Conservation (phyloP, 2,329 filamentous ascomycete species). For the Exutisphaerella laricina region DNA sequence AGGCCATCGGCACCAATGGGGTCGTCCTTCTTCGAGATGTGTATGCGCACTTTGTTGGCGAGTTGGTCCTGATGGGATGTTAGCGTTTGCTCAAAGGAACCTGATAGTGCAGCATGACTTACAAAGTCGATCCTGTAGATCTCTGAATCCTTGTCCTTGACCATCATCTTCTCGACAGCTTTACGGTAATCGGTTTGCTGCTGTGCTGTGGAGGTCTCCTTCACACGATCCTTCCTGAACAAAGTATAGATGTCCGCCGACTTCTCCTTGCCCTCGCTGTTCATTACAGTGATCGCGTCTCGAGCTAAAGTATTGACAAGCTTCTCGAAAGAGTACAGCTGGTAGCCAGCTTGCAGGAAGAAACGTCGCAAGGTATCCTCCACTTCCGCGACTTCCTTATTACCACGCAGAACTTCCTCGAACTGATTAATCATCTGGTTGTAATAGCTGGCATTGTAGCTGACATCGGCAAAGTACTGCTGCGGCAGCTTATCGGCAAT, state of each 20-base stretch:
- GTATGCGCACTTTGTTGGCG: constrained; percentile 63
- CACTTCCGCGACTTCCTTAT: constrained; percentile 74
- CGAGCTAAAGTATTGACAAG: constrained; percentile 76
- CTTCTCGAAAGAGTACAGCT: constrained; percentile 87
- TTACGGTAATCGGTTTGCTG: constrained; percentile 86
- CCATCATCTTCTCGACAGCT: constrained; percentile 82
- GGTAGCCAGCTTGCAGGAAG: constrained; percentile 87
- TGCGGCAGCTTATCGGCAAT: constrained; percentile 70
- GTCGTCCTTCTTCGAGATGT: constrained; percentile 83
- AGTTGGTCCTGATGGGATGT: constrained; percentile 54
- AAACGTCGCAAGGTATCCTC: constrained; percentile 89
- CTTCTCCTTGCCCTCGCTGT: constrained; percentile 84
- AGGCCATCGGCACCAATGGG: constrained; percentile 64
- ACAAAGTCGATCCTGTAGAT: constrained; percentile 88
- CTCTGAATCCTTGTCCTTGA: constrained; percentile 92
- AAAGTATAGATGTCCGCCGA: constrained; percentile 83
- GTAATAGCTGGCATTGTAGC: constrained; percentile 69
- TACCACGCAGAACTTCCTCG: constrained; percentile 76
- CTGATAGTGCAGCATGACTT: constrained; percentile 45
- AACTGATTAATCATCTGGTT: constrained; percentile 77
- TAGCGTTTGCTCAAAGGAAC: not conserved
- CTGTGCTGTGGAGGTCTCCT: constrained; percentile 81
- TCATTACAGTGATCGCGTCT: constrained; percentile 76
- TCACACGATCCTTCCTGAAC: constrained; percentile 74
- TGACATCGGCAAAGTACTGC: constrained; percentile 68